Evolutionary conservation across 352 stramenopile genomes (phyloP).

Genomic region (Aphanomyces euteiches): DNA sequence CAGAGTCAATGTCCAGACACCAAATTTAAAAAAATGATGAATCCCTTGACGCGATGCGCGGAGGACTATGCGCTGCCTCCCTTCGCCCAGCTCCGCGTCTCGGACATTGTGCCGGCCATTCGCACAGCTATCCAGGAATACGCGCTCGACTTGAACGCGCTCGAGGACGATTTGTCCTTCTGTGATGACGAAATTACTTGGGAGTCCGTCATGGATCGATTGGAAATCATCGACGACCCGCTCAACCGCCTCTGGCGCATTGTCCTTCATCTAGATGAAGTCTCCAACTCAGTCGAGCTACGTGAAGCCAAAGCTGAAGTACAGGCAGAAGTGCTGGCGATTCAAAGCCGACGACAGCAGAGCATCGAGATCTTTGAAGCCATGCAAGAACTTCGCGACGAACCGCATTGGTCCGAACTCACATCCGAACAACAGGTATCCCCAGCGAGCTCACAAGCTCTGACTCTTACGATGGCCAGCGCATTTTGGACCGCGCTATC

Average conservation of each 20-base stretch:
- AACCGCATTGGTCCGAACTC: not conserved
- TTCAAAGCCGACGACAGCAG: conserved; percentile 91
- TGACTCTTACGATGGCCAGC: not conserved
- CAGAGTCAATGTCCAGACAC: too few species aligned
- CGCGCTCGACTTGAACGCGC: conserved; percentile 44
- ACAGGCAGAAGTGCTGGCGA: conserved; percentile 91
- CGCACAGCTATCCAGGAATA: conserved; percentile 47
- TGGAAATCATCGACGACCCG: conserved; percentile 90
- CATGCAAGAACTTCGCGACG: not conserved
- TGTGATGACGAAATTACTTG: conserved; percentile 53
- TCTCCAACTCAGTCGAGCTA: conserved; percentile 94
- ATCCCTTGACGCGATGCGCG: conserved; percentile 55
- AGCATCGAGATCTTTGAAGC: conserved; percentile 41
- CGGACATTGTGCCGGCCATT: conserved; percentile 56
- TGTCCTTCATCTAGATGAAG: conserved; percentile 94
- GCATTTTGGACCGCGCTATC: conserved; percentile 79
- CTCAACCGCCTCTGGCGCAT: conserved; percentile 93
- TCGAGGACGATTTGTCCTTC: conserved; percentile 42
- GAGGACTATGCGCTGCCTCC: conserved; percentile 54
- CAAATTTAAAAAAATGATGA: conserved; percentile 23
- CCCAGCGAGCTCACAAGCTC: not conserved
- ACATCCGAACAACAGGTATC: not conserved
- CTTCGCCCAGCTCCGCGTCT: conserved; percentile 58
- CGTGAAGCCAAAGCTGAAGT: conserved; percentile 90
- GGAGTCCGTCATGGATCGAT: conserved; percentile 82